Base-by-base conservation (phyloP, 176 grass and related monocot genomes). In the Olyra latifolia region DNA sequence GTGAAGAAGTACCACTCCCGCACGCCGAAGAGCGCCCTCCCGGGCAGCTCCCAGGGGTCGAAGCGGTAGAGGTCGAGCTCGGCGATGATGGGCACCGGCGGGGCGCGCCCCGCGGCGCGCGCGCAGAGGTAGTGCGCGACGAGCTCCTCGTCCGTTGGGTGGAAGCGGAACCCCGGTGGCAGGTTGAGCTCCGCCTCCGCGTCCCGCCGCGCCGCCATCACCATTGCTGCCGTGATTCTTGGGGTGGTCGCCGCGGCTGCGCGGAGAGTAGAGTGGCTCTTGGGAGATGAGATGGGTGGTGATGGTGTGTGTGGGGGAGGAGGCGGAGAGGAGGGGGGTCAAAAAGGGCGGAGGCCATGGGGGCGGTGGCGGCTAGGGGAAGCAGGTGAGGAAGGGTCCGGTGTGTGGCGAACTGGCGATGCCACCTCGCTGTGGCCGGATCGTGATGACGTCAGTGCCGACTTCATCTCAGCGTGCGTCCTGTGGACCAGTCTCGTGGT, bases 1-100 rank as follows among this genome's bases (percentile, higher is more conserved):
- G 94, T 97, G 87, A 97, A 97, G 84, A 97, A 97, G 87, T 97
- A 97, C 94, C 94, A 97, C 65, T 97, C 94, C 29, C 80, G 85
- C 43, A 77, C 22, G 32, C 94, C 91, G 56, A 97, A 97, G 8
- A 97, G 56, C 14, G 91, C 89, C 19, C 72, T 85, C 24, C 57
- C 82, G 15, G 91, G 95, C 0, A 98, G 82, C 39, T 98, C 80
- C 95, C 95, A 98, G 0, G 92, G 95, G 65, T 94, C 85, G 52
- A 85, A 81, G 24, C 83, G 74, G 83, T 98, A 98, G 23, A 98
- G 92, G 83, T 98, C 92, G 63, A 98, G 12, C 87, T 98, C 95
- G 35, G 92, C 92, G 62, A 98, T 94, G 83, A 98, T 91, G 62
- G 88, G 80, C 0, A 92, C 89, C 0, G 92, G 85, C 0, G 85